Evolutionary conservation across 2,329 filamentous ascomycete species (phyloP).

Genomic region (Coniochaeta sp.): DNA sequence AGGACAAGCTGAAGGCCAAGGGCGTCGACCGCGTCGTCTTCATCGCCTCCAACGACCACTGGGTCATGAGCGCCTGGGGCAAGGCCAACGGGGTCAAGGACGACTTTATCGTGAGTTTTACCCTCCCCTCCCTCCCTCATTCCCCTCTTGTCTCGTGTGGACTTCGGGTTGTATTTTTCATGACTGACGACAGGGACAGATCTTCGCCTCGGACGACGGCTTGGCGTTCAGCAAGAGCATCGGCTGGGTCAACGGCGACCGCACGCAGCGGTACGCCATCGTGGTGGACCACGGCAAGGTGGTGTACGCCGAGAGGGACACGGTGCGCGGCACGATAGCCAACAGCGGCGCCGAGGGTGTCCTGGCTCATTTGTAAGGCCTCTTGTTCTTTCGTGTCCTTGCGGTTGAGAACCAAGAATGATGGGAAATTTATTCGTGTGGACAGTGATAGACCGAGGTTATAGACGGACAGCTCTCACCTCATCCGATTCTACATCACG

Average conservation of each 20-base stretch:
- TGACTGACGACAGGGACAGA: conserved; percentile 24
- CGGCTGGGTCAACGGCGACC: conserved; percentile 69
- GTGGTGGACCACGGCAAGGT: conserved; percentile 79
- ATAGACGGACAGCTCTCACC: background rate
- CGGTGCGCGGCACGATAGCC: conserved; percentile 35
- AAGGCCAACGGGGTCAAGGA: conserved; percentile 77
- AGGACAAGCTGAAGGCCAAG: conserved; percentile 65
- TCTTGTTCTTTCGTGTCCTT: background rate
- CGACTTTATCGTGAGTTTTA: conserved; percentile 47
- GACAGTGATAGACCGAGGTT: background rate
- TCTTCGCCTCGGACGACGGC: conserved; percentile 68
- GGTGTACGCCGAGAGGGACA: conserved; percentile 70
- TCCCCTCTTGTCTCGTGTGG: too few relatives aligned
- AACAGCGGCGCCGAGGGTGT: conserved; percentile 47
- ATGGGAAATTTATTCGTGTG: background rate
- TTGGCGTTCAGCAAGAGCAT: conserved; percentile 70
- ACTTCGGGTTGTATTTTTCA: too few relatives aligned
- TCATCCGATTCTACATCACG: background rate
- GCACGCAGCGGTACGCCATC: conserved; percentile 74
- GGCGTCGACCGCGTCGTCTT: conserved; percentile 77
- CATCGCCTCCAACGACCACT: conserved; percentile 79
- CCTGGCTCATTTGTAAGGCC: conserved; percentile 42
- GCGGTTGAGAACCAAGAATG: background rate
- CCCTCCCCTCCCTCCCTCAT: background rate
- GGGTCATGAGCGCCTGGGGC: conserved; percentile 82